Evolutionary conservation across 768 basidiomycete species (phyloP).

Genomic region (Plicaturopsis crispa): DNA sequence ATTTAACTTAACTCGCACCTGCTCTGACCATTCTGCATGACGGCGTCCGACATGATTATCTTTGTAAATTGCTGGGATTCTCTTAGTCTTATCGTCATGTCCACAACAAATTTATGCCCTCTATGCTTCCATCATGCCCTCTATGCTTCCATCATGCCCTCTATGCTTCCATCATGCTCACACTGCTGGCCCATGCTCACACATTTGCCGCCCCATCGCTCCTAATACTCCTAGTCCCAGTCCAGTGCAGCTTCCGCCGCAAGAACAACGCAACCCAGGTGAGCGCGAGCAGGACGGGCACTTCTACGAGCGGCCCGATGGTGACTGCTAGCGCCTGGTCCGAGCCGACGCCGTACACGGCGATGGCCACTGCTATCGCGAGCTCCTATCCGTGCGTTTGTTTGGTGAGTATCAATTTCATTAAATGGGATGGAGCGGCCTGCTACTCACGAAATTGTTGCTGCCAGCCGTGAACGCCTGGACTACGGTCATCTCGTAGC

Average conservation of each 20-base stretch:
- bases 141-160: no score
- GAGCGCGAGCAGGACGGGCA: constrained; percentile 65
- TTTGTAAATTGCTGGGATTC: no score
- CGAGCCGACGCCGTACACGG: constrained; percentile 69
- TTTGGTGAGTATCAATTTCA: neutral
- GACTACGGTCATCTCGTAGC: constrained; percentile 68
- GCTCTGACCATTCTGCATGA: no score
- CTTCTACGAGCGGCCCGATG: constrained; percentile 71
- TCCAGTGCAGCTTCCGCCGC: constrained; percentile 33
- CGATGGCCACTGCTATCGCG: constrained; percentile 76
- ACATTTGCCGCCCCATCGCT: no score
- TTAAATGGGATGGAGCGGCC: neutral
- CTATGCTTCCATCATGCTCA: no score
- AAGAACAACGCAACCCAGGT: constrained; percentile 57
- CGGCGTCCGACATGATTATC: no score
- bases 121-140: no score
- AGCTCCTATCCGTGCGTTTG: constrained; percentile 42
- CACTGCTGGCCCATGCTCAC: no score
- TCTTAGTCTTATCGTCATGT: no score
- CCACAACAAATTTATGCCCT: no score
- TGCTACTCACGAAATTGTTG: constrained; percentile 68
- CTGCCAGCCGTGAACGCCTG: constrained; percentile 77
- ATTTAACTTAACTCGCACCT: no score
- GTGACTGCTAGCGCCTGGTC: constrained; percentile 80
- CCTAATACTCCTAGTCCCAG: no score